Conservation (phyloP, 2,329 filamentous ascomycete species). For the Nakataea oryzae region DNA sequence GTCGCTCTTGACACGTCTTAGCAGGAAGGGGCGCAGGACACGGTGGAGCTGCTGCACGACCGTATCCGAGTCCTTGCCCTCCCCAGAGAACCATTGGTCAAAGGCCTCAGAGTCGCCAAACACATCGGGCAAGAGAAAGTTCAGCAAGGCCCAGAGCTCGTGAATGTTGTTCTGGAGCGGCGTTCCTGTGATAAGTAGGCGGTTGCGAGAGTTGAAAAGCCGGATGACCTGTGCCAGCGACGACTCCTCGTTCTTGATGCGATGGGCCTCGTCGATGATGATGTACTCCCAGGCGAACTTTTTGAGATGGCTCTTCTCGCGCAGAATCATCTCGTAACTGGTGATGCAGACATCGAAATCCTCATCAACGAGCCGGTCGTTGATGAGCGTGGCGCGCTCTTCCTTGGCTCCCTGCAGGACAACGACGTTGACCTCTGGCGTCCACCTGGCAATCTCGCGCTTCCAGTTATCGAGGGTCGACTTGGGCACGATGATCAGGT, state of each 20-base stretch:
- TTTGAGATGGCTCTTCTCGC: slow-evolving; percentile 88
- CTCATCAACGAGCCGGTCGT: slow-evolving; percentile 82
- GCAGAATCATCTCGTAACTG: slow-evolving; percentile 96
- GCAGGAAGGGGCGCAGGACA: slow-evolving; percentile 83
- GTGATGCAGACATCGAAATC: slow-evolving; percentile 98
- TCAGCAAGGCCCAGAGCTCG: slow-evolving; percentile 93
- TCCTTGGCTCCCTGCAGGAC: slow-evolving; percentile 94
- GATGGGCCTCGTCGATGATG: slow-evolving; percentile 95
- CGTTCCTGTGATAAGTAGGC: slow-evolving; percentile 90
- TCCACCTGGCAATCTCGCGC: slow-evolving; percentile 88
- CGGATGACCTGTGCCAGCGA: slow-evolving; percentile 94
- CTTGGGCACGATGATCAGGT: slow-evolving; percentile 87
- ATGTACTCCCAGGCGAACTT: slow-evolving; percentile 99
- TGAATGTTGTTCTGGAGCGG: slow-evolving; percentile 97
- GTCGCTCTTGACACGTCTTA: slow-evolving; percentile 92
- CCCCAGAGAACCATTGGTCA: slow-evolving; percentile 93
- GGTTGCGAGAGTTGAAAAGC: slow-evolving; percentile 89
- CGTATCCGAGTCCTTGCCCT: slow-evolving; percentile 83
- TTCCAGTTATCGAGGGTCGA: slow-evolving; percentile 98
- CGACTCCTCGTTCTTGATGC: slow-evolving; percentile 99
- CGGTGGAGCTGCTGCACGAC: slow-evolving; percentile 94
- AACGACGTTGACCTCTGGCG: slow-evolving; percentile 86
- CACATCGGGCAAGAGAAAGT: slow-evolving; percentile 95
- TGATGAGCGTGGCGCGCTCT: slow-evolving; percentile 78
- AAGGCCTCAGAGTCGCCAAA: slow-evolving; percentile 96